Base-by-base conservation (phyloP, 1,284 basidiomycete species). In the Mrakiaceae sp. region DNA sequence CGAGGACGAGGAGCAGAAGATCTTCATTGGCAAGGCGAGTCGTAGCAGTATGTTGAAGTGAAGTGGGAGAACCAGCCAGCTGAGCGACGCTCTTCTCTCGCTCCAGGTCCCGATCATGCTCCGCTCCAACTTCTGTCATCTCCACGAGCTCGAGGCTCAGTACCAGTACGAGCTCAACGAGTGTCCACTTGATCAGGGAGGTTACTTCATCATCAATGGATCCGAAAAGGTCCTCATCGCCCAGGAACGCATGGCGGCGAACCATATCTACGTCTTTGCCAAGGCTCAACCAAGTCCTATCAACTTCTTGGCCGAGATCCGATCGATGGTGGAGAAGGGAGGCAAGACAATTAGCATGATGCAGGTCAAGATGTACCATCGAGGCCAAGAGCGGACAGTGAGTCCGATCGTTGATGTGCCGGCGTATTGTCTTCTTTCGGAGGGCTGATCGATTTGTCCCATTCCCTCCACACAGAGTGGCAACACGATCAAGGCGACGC, bases 201-300 rank as follows among this genome's bases (percentile, higher is more conserved):
- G 95, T 67, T 99, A 99, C 78, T 99, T 99, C 76, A 91, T 99
- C 76, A 98, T 99, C 80, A 98, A 98, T 72, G 95, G 95, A 43
- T 98, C 96, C 1, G 95, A 99, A 77, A 99, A 99, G 77, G 95
- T 99, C 43, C 82, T 99, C 69, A 99, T 99, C 77, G 95, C 96
- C 0, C 95, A 99, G 75, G 95, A 99, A 77, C 86, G 96, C 62
- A 98, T 98, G 94, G 95, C 96, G 8, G 95, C 93, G 52, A 99
- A 99, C 78, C 94, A 97, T 73, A 96, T 99, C 71, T 99, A 98
- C 76, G 94, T 98, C 66, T 99, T 99, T 75, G 92, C 94, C 66
- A 98, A 98, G 77, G 91, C 91, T 0, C 90, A 97, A 66, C 96
- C 96, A 2, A 94, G 92, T 5, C 91, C 94, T 7, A 90, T 97